phyloP scores from a whole-genome alignment of 2,329 filamentous ascomycete species.

The Monosporascus sp. region DNA sequence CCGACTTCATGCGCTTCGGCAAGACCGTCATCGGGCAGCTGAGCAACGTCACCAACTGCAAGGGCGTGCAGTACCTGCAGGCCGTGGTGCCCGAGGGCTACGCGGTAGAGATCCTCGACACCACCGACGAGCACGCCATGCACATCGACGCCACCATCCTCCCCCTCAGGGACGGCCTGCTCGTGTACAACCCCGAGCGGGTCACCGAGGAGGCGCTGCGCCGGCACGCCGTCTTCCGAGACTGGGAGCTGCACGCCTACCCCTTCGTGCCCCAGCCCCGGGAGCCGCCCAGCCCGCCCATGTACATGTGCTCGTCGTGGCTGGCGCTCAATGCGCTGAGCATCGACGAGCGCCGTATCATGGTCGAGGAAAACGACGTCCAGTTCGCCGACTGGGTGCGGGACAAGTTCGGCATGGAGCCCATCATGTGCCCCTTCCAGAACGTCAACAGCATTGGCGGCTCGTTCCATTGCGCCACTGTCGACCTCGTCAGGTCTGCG shows the following conservation, averaged over 20 bases:
- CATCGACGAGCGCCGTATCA: constrained; percentile 19
- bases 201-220: constrained; percentile 19
- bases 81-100: constrained; percentile 21
- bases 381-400: background rate
- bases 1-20: constrained; percentile 31
- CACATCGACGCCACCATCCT: constrained; percentile 29
- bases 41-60: constrained; percentile 28
- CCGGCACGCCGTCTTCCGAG: constrained; percentile 17
- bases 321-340: constrained; percentile 22
- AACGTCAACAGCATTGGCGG: constrained; percentile 29
- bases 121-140: constrained; percentile 23
- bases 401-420: too few species aligned
- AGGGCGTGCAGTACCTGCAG: constrained; percentile 25
- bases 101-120: constrained; percentile 22
- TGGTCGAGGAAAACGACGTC: constrained; percentile 21
- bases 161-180: constrained; percentile 21
- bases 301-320: constrained; percentile 24
- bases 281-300: constrained; percentile 9
- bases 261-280: constrained; percentile 14
- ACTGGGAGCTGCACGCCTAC: constrained; percentile 24
- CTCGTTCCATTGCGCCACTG: constrained; percentile 27
- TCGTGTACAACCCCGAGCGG: constrained; percentile 21
- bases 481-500: too few species aligned
- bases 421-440: constrained; percentile 16
- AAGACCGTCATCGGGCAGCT: constrained; percentile 25